Conservation (phyloP, 1,139 yeast genomes). For the Taphrina wiesneri region DNA sequence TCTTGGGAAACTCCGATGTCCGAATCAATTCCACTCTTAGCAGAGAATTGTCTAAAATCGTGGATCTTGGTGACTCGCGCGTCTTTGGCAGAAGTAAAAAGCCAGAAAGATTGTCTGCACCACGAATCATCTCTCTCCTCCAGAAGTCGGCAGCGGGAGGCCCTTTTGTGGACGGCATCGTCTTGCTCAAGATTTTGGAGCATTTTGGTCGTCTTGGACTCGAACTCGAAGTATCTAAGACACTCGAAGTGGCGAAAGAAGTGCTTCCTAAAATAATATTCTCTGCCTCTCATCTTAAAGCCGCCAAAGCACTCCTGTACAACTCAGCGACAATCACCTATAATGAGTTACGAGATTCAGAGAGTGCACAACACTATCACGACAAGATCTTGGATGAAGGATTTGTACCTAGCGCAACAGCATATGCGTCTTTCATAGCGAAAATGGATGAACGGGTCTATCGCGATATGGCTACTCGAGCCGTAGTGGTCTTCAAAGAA, state of each 20-base stretch:
- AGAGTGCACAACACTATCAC: constrained; percentile 33
- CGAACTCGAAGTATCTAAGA: background rate
- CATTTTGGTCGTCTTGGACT: constrained; percentile 3
- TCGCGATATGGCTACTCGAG: constrained; percentile 47
- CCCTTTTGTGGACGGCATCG: background rate
- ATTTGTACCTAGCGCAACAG: constrained; percentile 47
- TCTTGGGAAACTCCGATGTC: background rate
- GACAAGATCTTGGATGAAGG: constrained; percentile 44
- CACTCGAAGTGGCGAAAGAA: background rate
- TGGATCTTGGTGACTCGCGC: background rate
- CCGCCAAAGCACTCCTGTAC: constrained; percentile 35
- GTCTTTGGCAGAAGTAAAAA: background rate
- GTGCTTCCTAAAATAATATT: background rate
- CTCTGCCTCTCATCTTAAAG: constrained; percentile 36
- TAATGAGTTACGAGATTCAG: constrained; percentile 12
- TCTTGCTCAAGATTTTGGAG: background rate
- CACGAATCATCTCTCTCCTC: background rate
- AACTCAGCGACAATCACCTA: constrained; percentile 28
- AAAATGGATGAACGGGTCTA: constrained; percentile 41
- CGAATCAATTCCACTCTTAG: background rate
- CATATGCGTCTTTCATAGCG: constrained; percentile 47
- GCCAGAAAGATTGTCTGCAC: background rate
- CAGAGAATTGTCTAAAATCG: background rate
- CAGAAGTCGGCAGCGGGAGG: background rate
- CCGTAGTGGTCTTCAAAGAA: constrained; percentile 46